phyloP scores from a whole-genome alignment of 805 yeast species.

The Nematodospora valgi region DNA sequence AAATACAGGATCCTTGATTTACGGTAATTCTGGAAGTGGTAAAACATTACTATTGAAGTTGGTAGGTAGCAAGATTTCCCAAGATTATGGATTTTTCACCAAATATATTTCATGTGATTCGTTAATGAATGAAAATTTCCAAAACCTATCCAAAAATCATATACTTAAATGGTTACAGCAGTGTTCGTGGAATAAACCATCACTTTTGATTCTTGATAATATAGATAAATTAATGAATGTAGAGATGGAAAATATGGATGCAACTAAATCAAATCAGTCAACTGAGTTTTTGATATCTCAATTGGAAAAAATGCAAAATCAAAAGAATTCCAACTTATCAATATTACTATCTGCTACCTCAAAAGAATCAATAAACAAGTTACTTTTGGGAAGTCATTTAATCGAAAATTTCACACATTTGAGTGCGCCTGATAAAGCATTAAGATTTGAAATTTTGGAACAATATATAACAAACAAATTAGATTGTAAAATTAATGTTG shows the following conservation, averaged over 20 bases:
- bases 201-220: slow-evolving; percentile 73
- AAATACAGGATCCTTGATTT: slow-evolving; percentile 55
- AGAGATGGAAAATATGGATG: slow-evolving; percentile 57
- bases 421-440: slow-evolving; percentile 64
- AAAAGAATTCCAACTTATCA: slow-evolving; percentile 46
- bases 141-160: slow-evolving; percentile 42
- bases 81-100: slow-evolving; percentile 42
- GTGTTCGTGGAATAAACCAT: slow-evolving; percentile 75
- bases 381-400: slow-evolving; percentile 64
- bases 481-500: slow-evolving; percentile 34
- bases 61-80: slow-evolving; percentile 33
- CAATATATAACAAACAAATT: slow-evolving; percentile 31
- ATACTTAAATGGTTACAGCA: slow-evolving; percentile 43
- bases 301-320: slow-evolving; percentile 41
- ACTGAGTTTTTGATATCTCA: slow-evolving; percentile 53
- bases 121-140: slow-evolving; percentile 52
- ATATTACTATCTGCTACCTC: slow-evolving; percentile 62
- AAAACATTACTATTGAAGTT: slow-evolving; percentile 56
- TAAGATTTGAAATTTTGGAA: slow-evolving; percentile 48
- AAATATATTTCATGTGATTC: slow-evolving; percentile 52
- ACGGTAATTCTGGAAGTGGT: slow-evolving; percentile 82
- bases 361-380: slow-evolving; percentile 60
- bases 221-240: slow-evolving; percentile 70
- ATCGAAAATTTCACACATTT: slow-evolving; percentile 61
- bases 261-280: slow-evolving; percentile 59